Base-by-base conservation (phyloP, 2,329 filamentous ascomycete species). In the Diaporthe caulivora region DNA sequence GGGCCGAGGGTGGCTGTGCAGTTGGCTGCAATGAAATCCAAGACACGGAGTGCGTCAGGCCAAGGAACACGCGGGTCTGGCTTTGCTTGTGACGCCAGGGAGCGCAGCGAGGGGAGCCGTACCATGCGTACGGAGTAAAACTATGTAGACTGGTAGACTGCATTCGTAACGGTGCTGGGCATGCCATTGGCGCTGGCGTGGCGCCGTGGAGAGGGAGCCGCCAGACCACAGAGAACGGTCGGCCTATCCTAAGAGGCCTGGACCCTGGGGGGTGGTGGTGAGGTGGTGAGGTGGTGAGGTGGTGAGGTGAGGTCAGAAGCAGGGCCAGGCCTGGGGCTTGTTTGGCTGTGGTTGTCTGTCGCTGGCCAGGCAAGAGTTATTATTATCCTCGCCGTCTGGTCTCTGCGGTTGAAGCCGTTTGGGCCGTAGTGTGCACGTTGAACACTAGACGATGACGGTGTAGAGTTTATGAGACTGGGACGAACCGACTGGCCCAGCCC, bases 1-100 rank as follows among this genome's bases (percentile, higher is more conserved):
- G 72, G 53, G 72, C 71, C 62, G 72, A 74, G 70, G 58, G 74
- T 74, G 74, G 74, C 74, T 72, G 72, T 75, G 74, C 72, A 54
- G 54, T 18, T 68, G 44, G 70, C 55, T 42, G 54, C 57, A 68
- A 71, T 68, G n/a, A 69, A 73, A 71, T 53, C 60, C 58, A 72
- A 75, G 72, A 70, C 70, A 71, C 24, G 58, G 42, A 65, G 24
- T 70, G 70, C 65, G 34, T 70, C 55, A 71, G 53, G 57, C 58
- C 55, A 58, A 65, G 72, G 67, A 62, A 69, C 40, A 74, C 40
- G 34, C 51, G 70, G 60, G 29, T 57, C 67, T 70, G 67, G 47
- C 26, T 57, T 29, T n/a, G n/a, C n/a, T 42, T 70, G 53, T 26
- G 31, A 70, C 68, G 60, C 44, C 55, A 62, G 54, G 24, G 57